These are phyloP conservation scores for Talaromyces borbonicus DNA, from an alignment of 495 filamentous ascomycete genomes.

Conservation along the genomic window DNA sequence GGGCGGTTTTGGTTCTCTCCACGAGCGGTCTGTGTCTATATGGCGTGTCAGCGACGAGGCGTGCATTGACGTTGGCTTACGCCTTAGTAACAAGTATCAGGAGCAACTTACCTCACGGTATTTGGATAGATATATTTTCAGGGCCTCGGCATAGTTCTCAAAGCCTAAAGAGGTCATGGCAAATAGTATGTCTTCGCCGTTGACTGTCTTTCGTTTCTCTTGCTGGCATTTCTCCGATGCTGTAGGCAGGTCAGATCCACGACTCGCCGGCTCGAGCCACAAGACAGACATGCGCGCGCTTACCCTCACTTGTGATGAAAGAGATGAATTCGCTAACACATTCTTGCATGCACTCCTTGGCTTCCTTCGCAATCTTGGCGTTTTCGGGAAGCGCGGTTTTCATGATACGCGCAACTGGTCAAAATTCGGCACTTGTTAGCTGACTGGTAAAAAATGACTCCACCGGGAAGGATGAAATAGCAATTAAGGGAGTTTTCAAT, in stretches of 20 bases:
- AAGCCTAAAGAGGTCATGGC: conserved; percentile 98
- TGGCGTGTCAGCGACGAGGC: conserved; percentile 10
- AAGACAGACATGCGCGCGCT: conserved; percentile 11
- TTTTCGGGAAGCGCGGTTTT: conserved; percentile 95
- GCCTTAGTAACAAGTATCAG: conserved; percentile 10
- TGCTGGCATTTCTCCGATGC: conserved; percentile 99
- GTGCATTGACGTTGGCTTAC: conserved; percentile 6
- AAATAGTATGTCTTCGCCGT: conserved; percentile 96
- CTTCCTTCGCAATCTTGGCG: conserved; percentile 98
- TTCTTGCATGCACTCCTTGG: conserved; percentile 99
- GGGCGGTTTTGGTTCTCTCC: conserved; percentile 65
- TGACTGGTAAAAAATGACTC: too few species aligned
- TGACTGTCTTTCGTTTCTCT: conserved; percentile 98
- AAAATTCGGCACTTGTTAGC: conserved; percentile 72
- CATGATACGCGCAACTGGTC: conserved; percentile 97
- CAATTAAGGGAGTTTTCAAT: too few species aligned
- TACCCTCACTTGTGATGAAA: conserved; percentile 98
- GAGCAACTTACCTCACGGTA: conserved; percentile 81
- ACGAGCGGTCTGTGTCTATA: conserved; percentile 65
- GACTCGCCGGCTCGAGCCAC: conserved; percentile 4
- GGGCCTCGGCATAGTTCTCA: conserved; percentile 95
- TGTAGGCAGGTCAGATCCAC: conserved; percentile 35
- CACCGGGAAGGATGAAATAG: too few species aligned
- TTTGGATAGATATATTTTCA: conserved; percentile 96
- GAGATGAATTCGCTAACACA: conserved; percentile 99